Base-by-base conservation (phyloP, 2,329 filamentous ascomycete genomes). In the Bipolaris zeicola region DNA sequence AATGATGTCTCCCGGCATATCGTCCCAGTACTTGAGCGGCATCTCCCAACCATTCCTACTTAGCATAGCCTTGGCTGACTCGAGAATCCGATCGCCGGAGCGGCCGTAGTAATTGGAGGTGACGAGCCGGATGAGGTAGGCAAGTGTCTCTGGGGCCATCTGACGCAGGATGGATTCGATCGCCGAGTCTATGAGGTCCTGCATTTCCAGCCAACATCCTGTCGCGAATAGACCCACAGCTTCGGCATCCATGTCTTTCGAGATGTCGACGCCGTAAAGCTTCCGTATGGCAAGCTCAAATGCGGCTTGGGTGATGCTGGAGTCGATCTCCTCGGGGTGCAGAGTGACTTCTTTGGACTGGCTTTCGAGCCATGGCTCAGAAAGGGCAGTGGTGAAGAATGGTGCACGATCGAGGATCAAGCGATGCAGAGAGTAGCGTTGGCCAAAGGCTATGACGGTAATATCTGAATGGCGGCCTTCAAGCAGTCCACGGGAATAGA, bases 171-270 rank as follows among this genome's bases (percentile, higher is more conserved):
- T 83, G 5, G 80, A 79, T 31, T 83, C 81, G 31, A 85, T 81
- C 24, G 81, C 80, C 5, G 77, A 76, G 45, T 85, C 81, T 10
- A 85, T 77, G 22, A 85, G 69, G 58, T 85, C 82, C 42, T 82
- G 78, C 81, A 85, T 85, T 60, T 85, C 83, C 20, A 85, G 75
- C 83, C 83, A 85, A 67, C 81, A 84, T 14, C 79, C 82, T 3
- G 82, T 83, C 0, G 83, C 82, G 63, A 85, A 85, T 3, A 85
- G 68, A 11, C 81, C 81, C 33, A 84, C 73, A n/a, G 83, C 81
- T 60, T 84, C 78, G 10, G 72, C 71, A 50, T 84, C 81, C 59
- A 83, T 81, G 56, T 84, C 82, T 20, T 76, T 71, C 4, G 77
- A 69, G 18, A 79, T 77, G 39, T 78, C 75, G 6, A 78, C 80